A percentile compares a stretch with the other conserved stretches of the same genome.
Conservation (phyloP, 139 green algal genomes). For the Chlamydomonas sp. region DNA sequence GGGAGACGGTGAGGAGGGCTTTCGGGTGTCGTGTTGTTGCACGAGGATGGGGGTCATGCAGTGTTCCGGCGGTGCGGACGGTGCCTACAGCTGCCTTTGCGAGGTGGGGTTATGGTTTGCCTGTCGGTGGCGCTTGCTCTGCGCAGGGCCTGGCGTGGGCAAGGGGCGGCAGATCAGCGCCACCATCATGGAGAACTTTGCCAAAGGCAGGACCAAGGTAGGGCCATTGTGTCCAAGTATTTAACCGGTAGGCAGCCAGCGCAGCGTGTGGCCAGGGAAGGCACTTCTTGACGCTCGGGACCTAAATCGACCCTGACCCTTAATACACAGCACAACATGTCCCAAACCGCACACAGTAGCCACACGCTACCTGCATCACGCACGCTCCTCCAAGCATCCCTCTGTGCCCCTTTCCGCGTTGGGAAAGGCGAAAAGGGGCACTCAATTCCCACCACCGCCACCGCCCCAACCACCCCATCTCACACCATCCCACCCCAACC, state of each 20-base stretch:
- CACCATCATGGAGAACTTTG: constrained; percentile 77
- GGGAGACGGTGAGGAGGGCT: constrained; percentile 63
- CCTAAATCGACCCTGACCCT: too few species aligned
- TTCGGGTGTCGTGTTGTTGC: too few species aligned
- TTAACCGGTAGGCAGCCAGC: too few species aligned
- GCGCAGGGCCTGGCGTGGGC: constrained; percentile 72
- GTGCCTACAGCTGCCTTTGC: too few species aligned
- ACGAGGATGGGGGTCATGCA: not conserved
- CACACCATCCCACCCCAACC: not conserved
- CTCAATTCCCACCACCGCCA: too few species aligned
- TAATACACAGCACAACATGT: too few species aligned
- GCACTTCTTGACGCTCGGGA: too few species aligned
- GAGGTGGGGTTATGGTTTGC: too few species aligned
- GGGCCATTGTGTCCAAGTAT: not conserved
- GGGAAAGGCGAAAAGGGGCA: too few species aligned
- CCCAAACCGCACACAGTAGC: too few species aligned
- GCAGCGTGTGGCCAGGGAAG: too few species aligned
- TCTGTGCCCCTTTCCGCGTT: not conserved
- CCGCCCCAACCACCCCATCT: not conserved
- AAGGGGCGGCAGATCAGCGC: constrained; percentile 83
- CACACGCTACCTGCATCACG: too few species aligned
- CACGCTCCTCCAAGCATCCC: not conserved
- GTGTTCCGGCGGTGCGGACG: not conserved
- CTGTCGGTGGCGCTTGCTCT: not conserved
- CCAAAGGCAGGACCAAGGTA: constrained; percentile 57